Evolutionary conservation across 2,329 filamentous ascomycete species (phyloP), one percentile per base, ranked within the genome.

Genomic region (Colletotrichum sp.): DNA sequence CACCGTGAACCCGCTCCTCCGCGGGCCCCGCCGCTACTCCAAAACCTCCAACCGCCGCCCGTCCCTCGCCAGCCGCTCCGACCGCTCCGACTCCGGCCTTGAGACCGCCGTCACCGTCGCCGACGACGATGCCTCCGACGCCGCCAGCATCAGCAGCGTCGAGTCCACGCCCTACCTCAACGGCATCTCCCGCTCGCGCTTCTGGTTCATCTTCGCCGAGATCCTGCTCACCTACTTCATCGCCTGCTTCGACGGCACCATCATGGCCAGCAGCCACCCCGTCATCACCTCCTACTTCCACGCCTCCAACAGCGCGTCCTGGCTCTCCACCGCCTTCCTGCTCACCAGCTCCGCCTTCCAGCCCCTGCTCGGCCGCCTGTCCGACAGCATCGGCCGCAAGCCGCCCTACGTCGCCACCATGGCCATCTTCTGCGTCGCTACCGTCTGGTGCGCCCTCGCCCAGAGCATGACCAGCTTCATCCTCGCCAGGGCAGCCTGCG

Each of bases 181-280:
- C 77, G 86, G 86, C 77, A 86, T 88, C 52, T 86, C 89, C 10
- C 83, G 82, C 36, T 82, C 85, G 9, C 87, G 88, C 34, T 94
- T 95, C 85, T 92, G 91, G 89, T 81, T 91, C 76, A 90, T 94
- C 72, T 94, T 94, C 81, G 79, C 85, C 7, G 89, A 90, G 67
- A 87, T 94, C 63, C 84, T 93, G 77, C 81, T 89, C n/a, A 87
- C 88, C 6, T 90, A 91, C 80, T 90, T 93, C 77, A 86, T 92
- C 18, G 86, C 87, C 39, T 92, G 88, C 82, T 96, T 96, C 81
- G 95, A 96, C 86, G 90, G 91, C 13, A 96, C 94, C 6, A 90
- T 96, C 78, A 96, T 96, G 94, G 94, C 94, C 6, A 95, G 94
- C 4, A 93, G 90, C 57, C 95, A 97, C 83, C 94, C 95, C 0